Percentiles rank a stretch among this genome's conserved stretches.
Evolutionary conservation across 2,329 filamentous ascomycete genomes (phyloP).

Genomic region (Didymella arachidicola): DNA sequence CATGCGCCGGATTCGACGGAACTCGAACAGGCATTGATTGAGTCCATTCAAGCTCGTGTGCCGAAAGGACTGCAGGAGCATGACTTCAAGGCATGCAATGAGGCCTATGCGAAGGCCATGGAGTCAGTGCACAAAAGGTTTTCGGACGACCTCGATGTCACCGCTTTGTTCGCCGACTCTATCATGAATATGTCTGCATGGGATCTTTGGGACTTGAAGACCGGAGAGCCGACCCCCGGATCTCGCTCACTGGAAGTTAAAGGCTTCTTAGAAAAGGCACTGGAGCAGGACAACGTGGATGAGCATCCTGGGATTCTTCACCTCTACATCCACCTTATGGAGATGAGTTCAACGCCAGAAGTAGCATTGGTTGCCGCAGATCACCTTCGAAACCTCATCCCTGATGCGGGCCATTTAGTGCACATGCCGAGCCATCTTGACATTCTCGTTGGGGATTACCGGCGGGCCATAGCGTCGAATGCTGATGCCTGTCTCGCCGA

Average conservation of each 20-base stretch:
- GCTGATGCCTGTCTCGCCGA: constrained; percentile 71
- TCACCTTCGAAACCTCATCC: constrained; percentile 68
- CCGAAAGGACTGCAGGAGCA: constrained; percentile 56
- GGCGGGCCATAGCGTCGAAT: constrained; percentile 71
- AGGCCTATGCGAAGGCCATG: constrained; percentile 70
- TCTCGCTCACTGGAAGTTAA: constrained; percentile 68
- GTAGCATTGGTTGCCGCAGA: constrained; percentile 68
- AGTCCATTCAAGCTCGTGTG: constrained; percentile 60
- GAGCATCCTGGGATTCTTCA: constrained; percentile 75
- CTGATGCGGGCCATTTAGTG: constrained; percentile 73
- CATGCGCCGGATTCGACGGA: constrained; percentile 51
- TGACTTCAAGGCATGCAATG: constrained; percentile 62
- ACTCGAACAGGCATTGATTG: constrained; percentile 68
- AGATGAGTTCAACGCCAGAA: constrained; percentile 75
- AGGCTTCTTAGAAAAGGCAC: constrained; percentile 64
- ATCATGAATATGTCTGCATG: constrained; percentile 72
- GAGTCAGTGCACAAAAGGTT: constrained; percentile 61
- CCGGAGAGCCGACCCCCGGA: constrained; percentile 62
- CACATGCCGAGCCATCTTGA: constrained; percentile 84
- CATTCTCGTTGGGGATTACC: constrained; percentile 75
- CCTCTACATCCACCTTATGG: constrained; percentile 79
- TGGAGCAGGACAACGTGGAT: constrained; percentile 59
- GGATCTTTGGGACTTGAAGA: constrained; percentile 69
- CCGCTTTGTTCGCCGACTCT: constrained; percentile 68
- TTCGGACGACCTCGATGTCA: constrained; percentile 68